Evolutionary conservation across 148 eudicot species (phyloP).

Genomic region (Persicaria tinctoria): DNA sequence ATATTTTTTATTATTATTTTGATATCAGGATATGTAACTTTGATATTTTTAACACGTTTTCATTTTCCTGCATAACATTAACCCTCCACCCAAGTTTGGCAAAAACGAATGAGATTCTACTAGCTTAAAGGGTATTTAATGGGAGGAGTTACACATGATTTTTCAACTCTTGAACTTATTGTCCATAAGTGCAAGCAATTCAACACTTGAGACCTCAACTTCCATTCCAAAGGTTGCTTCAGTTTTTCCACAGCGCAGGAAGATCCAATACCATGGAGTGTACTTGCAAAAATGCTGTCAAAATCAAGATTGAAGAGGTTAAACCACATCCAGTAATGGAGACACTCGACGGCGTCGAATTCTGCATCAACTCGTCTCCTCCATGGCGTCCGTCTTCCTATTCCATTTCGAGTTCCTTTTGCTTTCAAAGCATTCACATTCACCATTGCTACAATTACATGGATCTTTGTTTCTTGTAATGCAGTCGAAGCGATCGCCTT

Average conservation of each 20-base stretch:
- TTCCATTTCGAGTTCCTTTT: neutral
- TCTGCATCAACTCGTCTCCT: conserved; percentile 69
- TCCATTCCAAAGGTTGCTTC: neutral
- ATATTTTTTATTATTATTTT: no score
- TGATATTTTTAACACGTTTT: no score
- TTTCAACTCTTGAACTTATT: neutral
- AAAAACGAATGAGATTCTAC: no score
- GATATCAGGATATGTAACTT: no score
- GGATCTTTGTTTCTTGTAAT: conserved; percentile 3
- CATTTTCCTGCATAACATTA: no score
- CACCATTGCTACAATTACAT: neutral
- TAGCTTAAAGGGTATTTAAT: neutral
- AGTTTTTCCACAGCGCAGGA: neutral
- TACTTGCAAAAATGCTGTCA: neutral
- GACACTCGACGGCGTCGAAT: conserved; percentile 54
- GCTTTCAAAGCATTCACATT: neutral
- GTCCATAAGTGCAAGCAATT: neutral
- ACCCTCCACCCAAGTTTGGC: no score
- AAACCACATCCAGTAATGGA: conserved; percentile 71
- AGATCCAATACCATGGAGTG: neutral
- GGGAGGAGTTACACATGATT: neutral
- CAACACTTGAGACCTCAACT: neutral
- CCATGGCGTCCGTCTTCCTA: conserved; percentile 39
- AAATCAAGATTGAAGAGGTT: conserved; percentile 28
- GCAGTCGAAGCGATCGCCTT: conserved; percentile 51